Evolutionary conservation across 208 protist genomes (phyloP).

Genomic region (Trypanosoma scelopori): DNA sequence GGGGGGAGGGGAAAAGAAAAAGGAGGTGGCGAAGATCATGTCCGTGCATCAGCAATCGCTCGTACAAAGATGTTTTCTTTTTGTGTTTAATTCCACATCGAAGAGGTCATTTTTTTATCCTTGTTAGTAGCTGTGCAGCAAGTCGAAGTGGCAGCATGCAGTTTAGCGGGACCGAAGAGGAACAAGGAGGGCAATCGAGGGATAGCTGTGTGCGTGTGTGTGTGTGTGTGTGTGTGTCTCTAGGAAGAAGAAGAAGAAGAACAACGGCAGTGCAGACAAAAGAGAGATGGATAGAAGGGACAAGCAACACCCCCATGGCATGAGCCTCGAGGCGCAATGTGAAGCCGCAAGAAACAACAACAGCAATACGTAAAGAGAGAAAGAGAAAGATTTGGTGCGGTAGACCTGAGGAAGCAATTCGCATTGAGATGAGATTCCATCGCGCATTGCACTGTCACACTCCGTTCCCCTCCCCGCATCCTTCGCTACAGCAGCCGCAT

Average conservation of each 20-base stretch:
- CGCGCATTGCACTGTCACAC: not conserved
- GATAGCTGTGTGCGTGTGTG: not conserved
- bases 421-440: too few species aligned
- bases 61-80: conserved; percentile 19
- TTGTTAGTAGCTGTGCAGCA: conserved; percentile 16
- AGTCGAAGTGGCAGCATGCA: conserved; percentile 19
- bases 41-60: conserved; percentile 31
- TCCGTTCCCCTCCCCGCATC: not conserved
- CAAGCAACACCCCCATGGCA: too few species aligned
- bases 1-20: not conserved
- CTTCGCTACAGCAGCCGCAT: not conserved
- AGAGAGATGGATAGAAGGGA: too few species aligned
- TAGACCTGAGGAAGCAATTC: too few species aligned
- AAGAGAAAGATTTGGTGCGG: too few species aligned
- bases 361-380: too few species aligned
- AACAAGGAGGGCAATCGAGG: not conserved
- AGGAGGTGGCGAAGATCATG: not conserved
- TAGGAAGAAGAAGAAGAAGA: too few species aligned
- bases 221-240: too few species aligned
- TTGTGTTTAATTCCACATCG: too few species aligned
- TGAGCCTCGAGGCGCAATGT: too few species aligned
- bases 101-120: conserved; percentile 15
- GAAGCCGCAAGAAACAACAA: too few species aligned
- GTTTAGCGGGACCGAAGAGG: not conserved
- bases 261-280: too few species aligned